A percentile compares a stretch with the other conserved stretches of the same genome.
Conservation (phyloP, 768 basidiomycete genomes). For the button mushroom (Agaricus bisporus) region DNA sequence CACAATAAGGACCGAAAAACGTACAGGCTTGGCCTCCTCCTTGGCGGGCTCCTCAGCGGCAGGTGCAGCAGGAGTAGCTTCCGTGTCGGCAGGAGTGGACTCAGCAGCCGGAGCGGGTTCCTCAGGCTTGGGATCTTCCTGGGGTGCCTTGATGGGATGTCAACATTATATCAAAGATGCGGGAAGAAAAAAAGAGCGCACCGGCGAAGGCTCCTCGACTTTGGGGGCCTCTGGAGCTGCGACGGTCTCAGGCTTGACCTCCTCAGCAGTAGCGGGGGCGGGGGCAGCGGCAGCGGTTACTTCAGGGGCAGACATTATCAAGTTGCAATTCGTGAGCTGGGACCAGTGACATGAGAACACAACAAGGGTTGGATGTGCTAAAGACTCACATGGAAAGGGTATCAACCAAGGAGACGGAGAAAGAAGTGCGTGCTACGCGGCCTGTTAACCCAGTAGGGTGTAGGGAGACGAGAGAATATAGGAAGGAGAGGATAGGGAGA, state of each 20-base stretch:
- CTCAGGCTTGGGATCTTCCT: slow-evolving; percentile 21
- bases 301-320: slow-evolving; percentile 84
- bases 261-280: slow-evolving; percentile 47
- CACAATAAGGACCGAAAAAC: slow-evolving; percentile 11
- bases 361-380: slow-evolving; percentile 13
- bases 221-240: slow-evolving; percentile 25
- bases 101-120: slow-evolving; percentile 16
- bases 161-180: slow-evolving; percentile 1
- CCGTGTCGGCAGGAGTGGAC: slow-evolving; percentile 17
- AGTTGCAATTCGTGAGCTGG: slow-evolving; percentile 52
- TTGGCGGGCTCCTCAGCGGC: slow-evolving; percentile 26
- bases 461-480: slow-evolving; percentile 41
- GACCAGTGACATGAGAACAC: slow-evolving; percentile 12
- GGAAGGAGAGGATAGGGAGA: slow-evolving; percentile 50
- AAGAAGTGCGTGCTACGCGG: slow-evolving; percentile 48
- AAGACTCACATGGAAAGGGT: slow-evolving; percentile 40
- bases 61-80: slow-evolving; percentile 13
- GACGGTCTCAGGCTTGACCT: slow-evolving; percentile 24
- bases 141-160: slow-evolving; percentile 15
- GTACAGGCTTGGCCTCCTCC: slow-evolving; percentile 38
- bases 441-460: slow-evolving; percentile 39
- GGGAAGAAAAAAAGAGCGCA: neutral
- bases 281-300: slow-evolving; percentile 28
- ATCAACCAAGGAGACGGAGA: slow-evolving; percentile 54
- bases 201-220: slow-evolving; percentile 43